Conservation (phyloP, 176 grass and related monocot species). For the Tillandsia fasciculata region DNA sequence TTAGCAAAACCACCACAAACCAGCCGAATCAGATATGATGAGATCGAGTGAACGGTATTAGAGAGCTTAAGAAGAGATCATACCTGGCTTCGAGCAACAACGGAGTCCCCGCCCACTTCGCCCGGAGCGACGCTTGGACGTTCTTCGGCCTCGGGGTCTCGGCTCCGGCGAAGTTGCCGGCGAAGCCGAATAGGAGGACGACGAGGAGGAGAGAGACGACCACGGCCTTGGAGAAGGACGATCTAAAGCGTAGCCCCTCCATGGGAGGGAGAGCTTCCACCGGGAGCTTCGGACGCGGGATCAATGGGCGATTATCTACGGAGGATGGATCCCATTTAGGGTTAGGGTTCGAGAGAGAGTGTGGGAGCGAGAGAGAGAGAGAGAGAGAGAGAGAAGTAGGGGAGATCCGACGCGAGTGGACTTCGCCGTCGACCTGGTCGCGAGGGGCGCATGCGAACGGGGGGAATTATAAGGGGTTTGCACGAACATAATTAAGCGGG, state of each 20-base stretch:
- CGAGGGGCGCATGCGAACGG: not conserved
- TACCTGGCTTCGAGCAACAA: constrained; percentile 83
- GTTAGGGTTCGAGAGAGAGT: not conserved
- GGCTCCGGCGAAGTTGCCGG: constrained; percentile 3
- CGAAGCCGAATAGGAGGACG: constrained; percentile 13
- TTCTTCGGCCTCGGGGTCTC: constrained; percentile 72
- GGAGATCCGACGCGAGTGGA: not conserved
- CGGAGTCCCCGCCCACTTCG: constrained; percentile 82
- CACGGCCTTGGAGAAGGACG: constrained; percentile 9
- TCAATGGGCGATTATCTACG: not conserved
- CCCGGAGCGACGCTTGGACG: constrained; percentile 74
- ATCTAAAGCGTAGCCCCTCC: constrained; percentile 25
- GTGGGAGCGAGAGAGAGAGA: no score
- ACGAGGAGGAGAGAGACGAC: constrained; percentile 15
- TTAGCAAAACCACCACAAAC: not conserved
- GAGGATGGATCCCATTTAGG: not conserved
- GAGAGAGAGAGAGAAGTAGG: no score
- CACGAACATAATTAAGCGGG: not conserved
- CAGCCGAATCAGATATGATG: not conserved
- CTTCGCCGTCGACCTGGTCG: constrained; percentile 9
- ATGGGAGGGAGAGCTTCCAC: not conserved
- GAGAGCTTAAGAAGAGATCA: constrained; percentile 3
- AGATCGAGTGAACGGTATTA: not conserved
- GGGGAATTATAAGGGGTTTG: not conserved
- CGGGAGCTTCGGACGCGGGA: not conserved